Evolutionary conservation across 805 yeast genomes (phyloP), one percentile per base, ranked within the genome.

Genomic region (Yamadazyma phyllophila): DNA sequence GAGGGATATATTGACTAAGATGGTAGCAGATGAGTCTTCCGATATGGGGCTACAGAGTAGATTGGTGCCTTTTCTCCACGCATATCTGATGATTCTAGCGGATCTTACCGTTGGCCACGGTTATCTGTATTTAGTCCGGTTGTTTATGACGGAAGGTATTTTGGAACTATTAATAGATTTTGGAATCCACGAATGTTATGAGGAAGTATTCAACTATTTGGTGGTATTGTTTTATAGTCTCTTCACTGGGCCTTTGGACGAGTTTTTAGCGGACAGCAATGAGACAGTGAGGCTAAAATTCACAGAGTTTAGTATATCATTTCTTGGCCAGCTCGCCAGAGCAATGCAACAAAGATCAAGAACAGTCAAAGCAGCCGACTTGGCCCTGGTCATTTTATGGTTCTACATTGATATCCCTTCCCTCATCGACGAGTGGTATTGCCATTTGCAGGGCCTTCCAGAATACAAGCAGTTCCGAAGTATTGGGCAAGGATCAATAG

Each of bases 341-440:
- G 14, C 32, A 12, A n/a, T 37, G 31, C 20, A 37, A 9, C 20
- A 26, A 8, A 16, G 6, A 4, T 37, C 32, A 31, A 37, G 40
- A 37, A 37, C 20, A 26, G 10, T 9, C 10, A 37, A 37, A 7
- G 36, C 14, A 24, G 13, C n/a, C 2, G n/a, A 8, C 7, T 6
- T 40, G 27, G 31, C 43, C 8, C 36, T 26, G n/a, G 31, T 13
- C 2, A 40, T 40, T 24, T 20, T 31, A 11, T n/a, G 14, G 7
- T 40, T 40, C 13, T 40, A 20, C 27, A n/a, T 24, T 24, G 29
- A 30, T 7, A 31, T 3, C 16, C 36, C 43, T 12, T 8, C 8
- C 8, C 16, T 40, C 11, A 40, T 40, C 15, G 36, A 40, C 11
- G 43, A 40, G 13, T 40, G 43, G 43, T 40, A 40, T 36, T 31